A percentile compares a stretch with the other conserved stretches of the same genome.
Conservation (phyloP, 176 grass and related monocot species). For the bread wheat (Triticum aestivum) region IWGSC_CS_RefSeq_v2.1 NC_057806.1:448586397-448586896, state of each 20-base stretch:
- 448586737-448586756: neutral
- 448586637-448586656: conserved; percentile 15
- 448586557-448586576: neutral
- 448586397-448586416: neutral
- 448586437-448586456: no score
- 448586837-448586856: conserved; percentile 15
- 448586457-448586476: neutral
- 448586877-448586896: neutral
- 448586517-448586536: neutral
- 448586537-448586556: neutral
- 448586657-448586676: neutral
- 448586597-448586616: neutral
- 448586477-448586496: neutral
- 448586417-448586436: no score
- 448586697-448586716: neutral
- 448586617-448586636: neutral
- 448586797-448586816: neutral
- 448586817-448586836: conserved; percentile 10
- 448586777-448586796: neutral
- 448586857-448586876: neutral
- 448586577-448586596: neutral
- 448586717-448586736: neutral
- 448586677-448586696: neutral
- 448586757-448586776: conserved; percentile 13
- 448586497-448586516: neutral